Percentiles rank a stretch among this genome's conserved stretches.
Conservation (phyloP, 371 early-diverging fungal species). For the Apophysomyces sp. region DNA sequence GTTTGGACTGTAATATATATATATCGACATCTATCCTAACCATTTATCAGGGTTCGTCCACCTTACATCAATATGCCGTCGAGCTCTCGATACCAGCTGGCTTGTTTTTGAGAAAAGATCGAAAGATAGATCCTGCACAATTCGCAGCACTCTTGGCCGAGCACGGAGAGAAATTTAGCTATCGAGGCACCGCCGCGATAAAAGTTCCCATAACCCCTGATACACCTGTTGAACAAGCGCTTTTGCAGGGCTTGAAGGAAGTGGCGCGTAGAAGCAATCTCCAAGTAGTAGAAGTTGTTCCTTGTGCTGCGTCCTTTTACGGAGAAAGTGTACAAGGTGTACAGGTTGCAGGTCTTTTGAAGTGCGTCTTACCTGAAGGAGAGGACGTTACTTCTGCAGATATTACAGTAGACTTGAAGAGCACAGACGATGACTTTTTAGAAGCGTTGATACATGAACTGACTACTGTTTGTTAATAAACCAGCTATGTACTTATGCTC, state of each 20-base stretch:
- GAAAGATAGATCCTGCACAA: slow-evolving; percentile 48
- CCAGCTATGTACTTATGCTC: no score
- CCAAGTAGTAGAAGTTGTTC: slow-evolving; percentile 69
- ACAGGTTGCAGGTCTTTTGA: slow-evolving; percentile 73
- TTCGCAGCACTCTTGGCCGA: slow-evolving; percentile 57
- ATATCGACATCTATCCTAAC: background rate
- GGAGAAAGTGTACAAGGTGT: slow-evolving; percentile 62
- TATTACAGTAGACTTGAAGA: slow-evolving; percentile 67
- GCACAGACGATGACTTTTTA: slow-evolving; percentile 64
- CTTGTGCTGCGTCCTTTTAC: slow-evolving; percentile 73
- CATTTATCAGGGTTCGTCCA: slow-evolving; percentile 21
- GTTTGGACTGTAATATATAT: no score
- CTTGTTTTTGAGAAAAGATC: slow-evolving; percentile 45
- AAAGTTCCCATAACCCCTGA: slow-evolving; percentile 19
- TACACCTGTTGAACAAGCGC: slow-evolving; percentile 28
- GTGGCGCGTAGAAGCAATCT: slow-evolving; percentile 50
- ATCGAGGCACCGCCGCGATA: slow-evolving; percentile 30
- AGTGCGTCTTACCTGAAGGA: slow-evolving; percentile 39
- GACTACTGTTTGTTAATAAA: background rate
- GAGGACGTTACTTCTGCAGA: slow-evolving; percentile 29
- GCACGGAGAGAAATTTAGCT: slow-evolving; percentile 51
- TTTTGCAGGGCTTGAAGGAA: slow-evolving; percentile 49
- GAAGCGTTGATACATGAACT: slow-evolving; percentile 24
- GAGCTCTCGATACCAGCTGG: slow-evolving; percentile 49
- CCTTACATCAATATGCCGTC: slow-evolving; percentile 19